Base-by-base conservation (phyloP, 176 grass and related monocot genomes). In the Rhipidocladum racemiflorum region DNA sequence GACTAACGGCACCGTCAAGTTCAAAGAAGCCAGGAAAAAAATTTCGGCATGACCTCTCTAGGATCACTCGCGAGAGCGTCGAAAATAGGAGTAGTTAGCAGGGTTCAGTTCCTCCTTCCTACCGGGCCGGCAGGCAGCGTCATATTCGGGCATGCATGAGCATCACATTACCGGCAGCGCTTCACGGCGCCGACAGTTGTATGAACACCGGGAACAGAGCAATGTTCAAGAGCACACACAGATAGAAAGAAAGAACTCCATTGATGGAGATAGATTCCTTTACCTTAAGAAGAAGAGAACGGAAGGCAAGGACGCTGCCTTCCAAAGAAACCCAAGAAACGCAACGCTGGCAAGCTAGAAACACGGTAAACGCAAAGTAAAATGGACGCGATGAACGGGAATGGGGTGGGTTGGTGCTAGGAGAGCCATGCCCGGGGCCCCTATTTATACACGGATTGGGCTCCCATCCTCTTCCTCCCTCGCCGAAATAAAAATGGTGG, bases 341-440 rank as follows among this genome's bases (percentile, higher is more conserved):
- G 23, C 30, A 62, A 76, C 40, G 55, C 63, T 55, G 9, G 14
- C 15, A 20, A 43, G 56, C 21, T 29, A 29, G 73, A 72, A 59
- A 25, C 68, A 0, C 29, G 57, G 12, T 29, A 20, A 89, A 89
- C 71, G 82, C 87, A 85, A 81, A 72, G 55, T 32, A 74, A 61
- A 75, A 80, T 6, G 66, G 36, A 88, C 72, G 72, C 65, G 86
- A 72, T 88, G 78, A 88, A 91, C 90, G 78, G 86, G 46, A 23
- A 74, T 5, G 83, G 65, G 61, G 54, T 61, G 77, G 35, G 76
- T 85, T 51, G 76, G 90, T 85, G 74, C 51, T 67, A 56, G 46
- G 77, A 68, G 49, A 78, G 46, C 30, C 20, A 38, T 46, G 65
- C 50, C 81, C 70, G 5, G 14, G 25, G 38, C 9, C 35, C 15